Percentiles rank a stretch among this genome's conserved stretches.
phyloP scores from a whole-genome alignment of 2,329 filamentous ascomycete species.

The Trichoderma oligosporum region DNA sequence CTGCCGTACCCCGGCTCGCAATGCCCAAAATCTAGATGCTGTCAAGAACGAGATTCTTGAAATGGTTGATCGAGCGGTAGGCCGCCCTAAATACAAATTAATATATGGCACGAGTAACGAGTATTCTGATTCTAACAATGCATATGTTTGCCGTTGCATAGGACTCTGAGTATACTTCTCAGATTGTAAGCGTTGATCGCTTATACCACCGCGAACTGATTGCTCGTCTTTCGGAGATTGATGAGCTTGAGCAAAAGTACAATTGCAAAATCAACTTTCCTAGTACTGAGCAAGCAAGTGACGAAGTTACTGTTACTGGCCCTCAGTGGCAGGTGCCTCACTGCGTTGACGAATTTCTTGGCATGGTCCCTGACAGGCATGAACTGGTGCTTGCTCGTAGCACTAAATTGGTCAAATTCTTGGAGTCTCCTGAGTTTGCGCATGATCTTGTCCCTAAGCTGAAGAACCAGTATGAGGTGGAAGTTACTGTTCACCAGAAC shows the following conservation, averaged over 20 bases:
- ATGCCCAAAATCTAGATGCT: slow-evolving; percentile 91
- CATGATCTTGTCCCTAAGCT: slow-evolving; percentile 78
- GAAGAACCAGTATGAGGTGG: slow-evolving; percentile 87
- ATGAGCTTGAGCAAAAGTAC: slow-evolving; percentile 97
- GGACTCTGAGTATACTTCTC: slow-evolving; percentile 95
- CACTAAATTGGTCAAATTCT: slow-evolving; percentile 71
- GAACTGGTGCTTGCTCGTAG: slow-evolving; percentile 80
- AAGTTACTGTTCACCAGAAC: slow-evolving; percentile 69
- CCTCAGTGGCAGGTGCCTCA: slow-evolving; percentile 98
- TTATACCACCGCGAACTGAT: slow-evolving; percentile 94
- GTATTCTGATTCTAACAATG: slow-evolving; percentile 5
- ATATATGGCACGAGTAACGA: not conserved
- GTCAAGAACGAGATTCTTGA: slow-evolving; percentile 99
- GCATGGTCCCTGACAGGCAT: slow-evolving; percentile 96
- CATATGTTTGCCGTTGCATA: too few relatives aligned
- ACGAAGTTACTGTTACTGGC: slow-evolving; percentile 91
- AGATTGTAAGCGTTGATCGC: slow-evolving; percentile 89
- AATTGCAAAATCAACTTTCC: slow-evolving; percentile 99
- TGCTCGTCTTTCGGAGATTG: slow-evolving; percentile 80
- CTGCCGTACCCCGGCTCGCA: slow-evolving; percentile 92
- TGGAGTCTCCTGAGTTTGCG: slow-evolving; percentile 76
- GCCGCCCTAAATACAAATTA: slow-evolving; percentile 34
- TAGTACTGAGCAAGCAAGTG: slow-evolving; percentile 94
- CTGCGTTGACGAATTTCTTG: slow-evolving; percentile 92
- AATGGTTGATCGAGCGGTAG: slow-evolving; percentile 92